phyloP scores from a whole-genome alignment of 345 rosid species.

The Stellera chamaejasme region DNA sequence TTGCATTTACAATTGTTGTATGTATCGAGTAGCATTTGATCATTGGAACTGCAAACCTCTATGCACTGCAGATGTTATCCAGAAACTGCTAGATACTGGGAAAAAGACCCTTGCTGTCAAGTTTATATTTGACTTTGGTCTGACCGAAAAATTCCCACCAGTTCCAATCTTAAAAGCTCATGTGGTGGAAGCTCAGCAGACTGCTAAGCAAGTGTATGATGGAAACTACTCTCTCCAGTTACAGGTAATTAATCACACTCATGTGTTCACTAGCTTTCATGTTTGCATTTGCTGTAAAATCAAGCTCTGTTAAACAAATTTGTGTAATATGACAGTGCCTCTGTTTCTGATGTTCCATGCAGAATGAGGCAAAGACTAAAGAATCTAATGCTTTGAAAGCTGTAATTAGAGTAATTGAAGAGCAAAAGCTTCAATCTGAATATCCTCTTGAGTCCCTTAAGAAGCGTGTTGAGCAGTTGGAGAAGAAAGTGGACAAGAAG shows the following conservation, averaged over 20 bases:
- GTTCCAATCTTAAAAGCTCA: slow-evolving; percentile 41
- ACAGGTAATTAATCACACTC: slow-evolving; percentile 26
- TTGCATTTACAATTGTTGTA: too few relatives aligned
- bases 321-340: neutral
- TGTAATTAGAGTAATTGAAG: slow-evolving; percentile 48
- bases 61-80: slow-evolving; percentile 38
- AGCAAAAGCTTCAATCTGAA: slow-evolving; percentile 45
- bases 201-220: slow-evolving; percentile 24
- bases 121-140: slow-evolving; percentile 54
- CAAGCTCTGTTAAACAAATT: neutral
- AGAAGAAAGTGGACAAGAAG: slow-evolving; percentile 55
- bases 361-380: slow-evolving; percentile 51
- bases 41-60: neutral
- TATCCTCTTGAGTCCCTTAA: slow-evolving; percentile 27
- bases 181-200: slow-evolving; percentile 26
- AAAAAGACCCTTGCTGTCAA: slow-evolving; percentile 47
- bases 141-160: slow-evolving; percentile 47
- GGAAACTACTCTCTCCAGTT: slow-evolving; percentile 36
- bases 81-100: slow-evolving; percentile 42
- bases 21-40: too few relatives aligned
- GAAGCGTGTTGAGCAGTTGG: slow-evolving; percentile 54
- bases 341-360: slow-evolving; percentile 10
- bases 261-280: slow-evolving; percentile 8
- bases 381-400: slow-evolving; percentile 51
- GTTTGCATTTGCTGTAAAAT: neutral